Evolutionary conservation across 495 filamentous ascomycete species (phyloP).

Genomic region (Thozetella sp.): DNA sequence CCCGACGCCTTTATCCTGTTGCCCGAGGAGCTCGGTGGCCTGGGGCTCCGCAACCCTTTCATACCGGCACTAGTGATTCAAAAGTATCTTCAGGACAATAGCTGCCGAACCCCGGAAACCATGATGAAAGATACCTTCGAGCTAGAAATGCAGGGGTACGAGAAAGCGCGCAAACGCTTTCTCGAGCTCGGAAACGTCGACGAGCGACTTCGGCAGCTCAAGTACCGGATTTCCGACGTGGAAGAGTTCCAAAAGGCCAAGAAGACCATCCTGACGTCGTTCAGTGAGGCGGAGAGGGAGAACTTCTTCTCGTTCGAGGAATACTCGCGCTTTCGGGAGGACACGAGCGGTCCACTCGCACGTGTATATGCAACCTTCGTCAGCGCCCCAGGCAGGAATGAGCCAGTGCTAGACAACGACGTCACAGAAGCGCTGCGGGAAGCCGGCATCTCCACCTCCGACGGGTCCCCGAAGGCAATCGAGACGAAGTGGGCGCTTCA

Average conservation of each 20-base stretch:
- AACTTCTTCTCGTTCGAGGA: slow-evolving; percentile 52
- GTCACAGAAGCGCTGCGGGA: slow-evolving; percentile 15
- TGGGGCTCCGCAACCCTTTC: slow-evolving; percentile 59
- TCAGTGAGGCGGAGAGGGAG: slow-evolving; percentile 1
- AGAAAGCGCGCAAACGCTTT: slow-evolving; percentile 25
- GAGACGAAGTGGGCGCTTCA: slow-evolving; percentile 54
- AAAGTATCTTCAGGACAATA: slow-evolving; percentile 17
- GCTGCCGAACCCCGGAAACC: slow-evolving; percentile 21
- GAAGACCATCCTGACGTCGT: background rate
- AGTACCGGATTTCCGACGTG: background rate
- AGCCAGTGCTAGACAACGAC: slow-evolving; percentile 18
- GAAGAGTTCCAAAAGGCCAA: background rate
- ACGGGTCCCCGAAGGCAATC: slow-evolving; percentile 8
- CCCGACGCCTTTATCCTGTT: slow-evolving; percentile 68
- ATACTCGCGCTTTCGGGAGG: slow-evolving; percentile 43
- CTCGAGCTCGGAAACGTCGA: slow-evolving; percentile 43
- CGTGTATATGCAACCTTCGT: slow-evolving; percentile 18
- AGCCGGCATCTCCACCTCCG: slow-evolving; percentile 8
- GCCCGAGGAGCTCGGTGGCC: slow-evolving; percentile 53
- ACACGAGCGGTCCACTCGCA: slow-evolving; percentile 13
- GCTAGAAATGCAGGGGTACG: slow-evolving; percentile 37
- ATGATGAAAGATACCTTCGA: slow-evolving; percentile 35
- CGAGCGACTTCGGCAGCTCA: background rate
- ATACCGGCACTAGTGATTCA: slow-evolving; percentile 39
- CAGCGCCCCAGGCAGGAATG: slow-evolving; percentile 11